Evolutionary conservation across 2,329 filamentous ascomycete species (phyloP), one percentile per base, ranked within the genome.

Genomic region (Aspergillus novoparasiticus): DNA sequence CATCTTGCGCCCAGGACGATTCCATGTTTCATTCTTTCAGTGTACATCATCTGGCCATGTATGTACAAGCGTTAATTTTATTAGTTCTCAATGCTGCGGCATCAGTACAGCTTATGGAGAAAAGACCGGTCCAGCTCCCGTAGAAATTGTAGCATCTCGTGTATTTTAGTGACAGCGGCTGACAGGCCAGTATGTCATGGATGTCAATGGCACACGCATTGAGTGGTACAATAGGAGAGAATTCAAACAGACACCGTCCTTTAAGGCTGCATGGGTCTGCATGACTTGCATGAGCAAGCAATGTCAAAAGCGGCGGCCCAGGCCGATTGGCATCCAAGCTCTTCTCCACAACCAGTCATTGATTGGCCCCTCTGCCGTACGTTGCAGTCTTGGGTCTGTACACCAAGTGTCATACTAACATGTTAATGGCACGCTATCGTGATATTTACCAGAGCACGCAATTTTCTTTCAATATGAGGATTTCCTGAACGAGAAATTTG

Each of bases 31-130:
- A 55, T 36, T 55, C 51, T 23, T 55, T 55, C n/a, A 2, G 21
- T 55, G 51, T 55, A 55, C 51, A 55, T 32, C 51, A 55, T 55
- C 51, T 55, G 51, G 51, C 34, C 51, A 55, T 55, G 51, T 55
- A 55, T 55, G 51, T 55, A 55, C 51, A 55, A 23, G 51, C 51
- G 32, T 55, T 41, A 23, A n/a, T 55, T 30, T 2, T 54, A n/a
- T 55, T 39, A 16, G 51, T 16, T 55, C 4, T 28, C 51, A 39
- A 39, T 41, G 16, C 30, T 55, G 28, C n/a, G 28, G 9, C 28
- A 32, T 32, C 48, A 11, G 28, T 51, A 51, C 30, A 51, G 19
- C 16, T 12, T 30, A 23, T n/a, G 48, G 19, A 32, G 28, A 19
- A 32, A 21, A 11, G 30, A 5, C 28, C 6, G 19, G 21, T 32